Percentiles rank a stretch among this genome's conserved stretches.
Conservation (phyloP, 176 grass and related monocot genomes). For the Paspalum vaginatum region DNA sequence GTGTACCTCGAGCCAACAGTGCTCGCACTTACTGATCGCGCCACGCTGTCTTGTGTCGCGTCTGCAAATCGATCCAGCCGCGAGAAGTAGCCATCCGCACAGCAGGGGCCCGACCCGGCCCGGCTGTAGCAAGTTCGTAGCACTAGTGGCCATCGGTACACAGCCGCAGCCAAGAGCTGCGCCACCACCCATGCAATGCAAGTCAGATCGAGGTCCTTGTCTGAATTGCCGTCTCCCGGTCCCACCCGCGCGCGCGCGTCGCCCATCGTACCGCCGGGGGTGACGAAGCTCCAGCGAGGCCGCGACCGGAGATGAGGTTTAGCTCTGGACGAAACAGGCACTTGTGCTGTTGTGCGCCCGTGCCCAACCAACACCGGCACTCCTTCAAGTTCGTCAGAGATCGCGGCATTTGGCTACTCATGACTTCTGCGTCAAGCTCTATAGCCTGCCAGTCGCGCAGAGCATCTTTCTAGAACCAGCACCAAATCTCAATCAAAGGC, state of each 20-base stretch:
- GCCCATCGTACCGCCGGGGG: background rate
- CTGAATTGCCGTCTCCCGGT: too few relatives aligned
- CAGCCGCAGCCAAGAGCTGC: too few relatives aligned
- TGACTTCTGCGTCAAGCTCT: constrained; percentile 5
- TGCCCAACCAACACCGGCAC: too few relatives aligned
- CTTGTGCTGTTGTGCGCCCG: too few relatives aligned
- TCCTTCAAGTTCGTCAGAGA: background rate
- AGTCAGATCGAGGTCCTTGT: too few relatives aligned
- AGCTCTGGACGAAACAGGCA: background rate
- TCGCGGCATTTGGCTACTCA: too few relatives aligned
- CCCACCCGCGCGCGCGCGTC: background rate
- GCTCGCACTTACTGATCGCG: background rate
- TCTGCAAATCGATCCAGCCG: too few relatives aligned
- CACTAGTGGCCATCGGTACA: too few relatives aligned
- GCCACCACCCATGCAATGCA: too few relatives aligned
- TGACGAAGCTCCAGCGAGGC: background rate
- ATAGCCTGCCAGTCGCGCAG: constrained; percentile 6
- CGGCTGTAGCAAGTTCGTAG: too few relatives aligned
- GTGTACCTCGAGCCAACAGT: background rate
- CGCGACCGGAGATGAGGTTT: background rate
- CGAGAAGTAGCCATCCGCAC: background rate
- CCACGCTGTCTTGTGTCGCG: background rate
- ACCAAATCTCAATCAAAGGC: background rate
- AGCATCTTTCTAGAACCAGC: constrained; percentile 37
- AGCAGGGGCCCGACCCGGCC: too few relatives aligned